A percentile compares a stretch with the other conserved stretches of the same genome.
phyloP scores from a whole-genome alignment of 106 monocot genomes.

The Agapanthus africanus region DNA sequence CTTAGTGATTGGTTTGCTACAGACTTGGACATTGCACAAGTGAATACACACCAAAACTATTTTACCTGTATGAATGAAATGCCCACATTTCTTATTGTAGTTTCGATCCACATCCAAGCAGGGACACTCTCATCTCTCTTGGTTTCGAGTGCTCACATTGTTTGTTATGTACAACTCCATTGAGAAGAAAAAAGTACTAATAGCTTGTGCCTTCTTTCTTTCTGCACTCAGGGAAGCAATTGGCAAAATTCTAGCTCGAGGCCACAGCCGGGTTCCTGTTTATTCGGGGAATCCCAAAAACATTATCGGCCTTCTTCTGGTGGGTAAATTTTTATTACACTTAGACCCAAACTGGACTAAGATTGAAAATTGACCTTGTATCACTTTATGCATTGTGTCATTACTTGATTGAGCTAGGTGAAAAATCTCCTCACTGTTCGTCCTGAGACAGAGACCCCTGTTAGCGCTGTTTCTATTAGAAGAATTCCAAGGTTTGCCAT shows the following conservation, averaged over 20 bases:
- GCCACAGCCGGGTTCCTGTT: conserved; percentile 90
- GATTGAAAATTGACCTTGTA: background rate
- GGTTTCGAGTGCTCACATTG: background rate
- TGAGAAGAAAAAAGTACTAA: background rate
- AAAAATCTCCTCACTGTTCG: conserved; percentile 89
- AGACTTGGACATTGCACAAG: too few species aligned
- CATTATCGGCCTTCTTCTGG: conserved; percentile 83
- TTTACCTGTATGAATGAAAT: too few species aligned
- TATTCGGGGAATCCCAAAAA: conserved; percentile 78
- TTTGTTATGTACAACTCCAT: background rate
- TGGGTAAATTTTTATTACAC: conserved; percentile 13
- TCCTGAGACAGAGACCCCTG: conserved; percentile 87
- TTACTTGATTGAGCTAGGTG: conserved; percentile 29
- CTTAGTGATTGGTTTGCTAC: too few species aligned
- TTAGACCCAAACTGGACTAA: background rate
- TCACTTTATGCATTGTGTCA: background rate
- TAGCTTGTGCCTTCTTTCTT: background rate
- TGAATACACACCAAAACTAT: too few species aligned
- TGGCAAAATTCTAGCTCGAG: conserved; percentile 97
- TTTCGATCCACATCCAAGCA: conserved; percentile 70
- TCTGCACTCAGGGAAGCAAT: conserved; percentile 73
- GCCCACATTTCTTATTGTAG: too few species aligned
- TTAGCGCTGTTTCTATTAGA: conserved; percentile 84
- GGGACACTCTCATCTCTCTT: too few species aligned
- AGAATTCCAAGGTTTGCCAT: conserved; percentile 64